These are phyloP conservation scores for Colletotrichum truncatum DNA, from an alignment of 2,329 filamentous ascomycete genomes.

Conservation along the genomic window DNA sequence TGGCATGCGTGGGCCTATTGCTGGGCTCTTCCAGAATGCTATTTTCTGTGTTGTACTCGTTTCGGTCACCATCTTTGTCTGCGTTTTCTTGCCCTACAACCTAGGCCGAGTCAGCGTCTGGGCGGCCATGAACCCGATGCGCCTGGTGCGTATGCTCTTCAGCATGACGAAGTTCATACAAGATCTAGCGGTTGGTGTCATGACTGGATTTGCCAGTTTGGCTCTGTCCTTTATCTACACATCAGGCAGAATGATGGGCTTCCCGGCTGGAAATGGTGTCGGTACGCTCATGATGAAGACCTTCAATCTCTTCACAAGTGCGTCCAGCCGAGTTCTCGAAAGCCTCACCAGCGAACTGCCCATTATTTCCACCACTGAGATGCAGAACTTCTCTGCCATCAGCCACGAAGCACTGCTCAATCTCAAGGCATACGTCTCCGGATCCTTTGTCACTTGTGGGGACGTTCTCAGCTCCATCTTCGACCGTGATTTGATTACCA, in stretches of 20 bases:
- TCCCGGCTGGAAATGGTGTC: constrained; percentile 22
- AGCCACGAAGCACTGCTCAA: constrained; percentile 75
- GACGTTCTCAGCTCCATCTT: constrained; percentile 53
- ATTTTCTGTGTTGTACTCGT: constrained; percentile 94
- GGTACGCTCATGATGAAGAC: constrained; percentile 38
- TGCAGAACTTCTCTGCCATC: constrained; percentile 79
- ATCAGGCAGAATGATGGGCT: constrained; percentile 29
- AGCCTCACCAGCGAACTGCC: constrained; percentile 61
- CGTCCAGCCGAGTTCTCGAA: constrained; percentile 57
- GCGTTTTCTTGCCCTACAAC: constrained; percentile 92
- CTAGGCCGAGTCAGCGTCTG: constrained; percentile 87
- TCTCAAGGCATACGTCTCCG: constrained; percentile 63
- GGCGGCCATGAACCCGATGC: constrained; percentile 80
- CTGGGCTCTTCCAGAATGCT: constrained; percentile 91
- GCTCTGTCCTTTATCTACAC: constrained; percentile 20
- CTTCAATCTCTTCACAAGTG: constrained; percentile 52
- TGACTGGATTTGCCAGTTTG: constrained; percentile 45
- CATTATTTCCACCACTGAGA: constrained; percentile 64
- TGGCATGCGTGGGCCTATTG: constrained; percentile 93
- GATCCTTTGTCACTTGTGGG: constrained; percentile 50
- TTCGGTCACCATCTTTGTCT: constrained; percentile 83
- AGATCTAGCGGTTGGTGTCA: constrained; percentile 74
- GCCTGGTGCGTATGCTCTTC: constrained; percentile 78
- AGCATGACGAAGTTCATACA: constrained; percentile 81
- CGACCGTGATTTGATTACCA: constrained; percentile 50